Conservation (phyloP, 768 basidiomycete genomes). For the Tylopilus balloui region DNA sequence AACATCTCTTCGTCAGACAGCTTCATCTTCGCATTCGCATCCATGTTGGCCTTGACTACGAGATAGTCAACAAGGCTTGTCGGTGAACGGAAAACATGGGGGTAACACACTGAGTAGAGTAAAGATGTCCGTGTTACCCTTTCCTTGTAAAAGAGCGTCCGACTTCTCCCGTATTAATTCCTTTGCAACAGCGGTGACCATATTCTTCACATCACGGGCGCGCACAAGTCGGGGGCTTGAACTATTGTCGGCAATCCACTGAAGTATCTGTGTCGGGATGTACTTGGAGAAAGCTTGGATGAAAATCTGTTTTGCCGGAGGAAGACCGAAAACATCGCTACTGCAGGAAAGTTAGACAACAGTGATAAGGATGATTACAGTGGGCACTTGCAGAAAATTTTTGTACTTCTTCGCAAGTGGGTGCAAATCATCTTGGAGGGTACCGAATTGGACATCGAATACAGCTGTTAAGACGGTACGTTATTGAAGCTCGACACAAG, state of each 20-base stretch:
- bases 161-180: constrained; percentile 8
- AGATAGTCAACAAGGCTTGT: not conserved
- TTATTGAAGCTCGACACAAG: too few relatives aligned
- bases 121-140: constrained; percentile 8
- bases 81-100: too few relatives aligned
- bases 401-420: constrained; percentile 3
- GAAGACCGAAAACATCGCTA: constrained; percentile 7
- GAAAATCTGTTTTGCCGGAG: constrained; percentile 8
- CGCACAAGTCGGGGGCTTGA: not conserved
- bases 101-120: constrained; percentile 36
- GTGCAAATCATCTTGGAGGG: not conserved
- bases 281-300: constrained; percentile 4
- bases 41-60: constrained; percentile 25
- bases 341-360: not conserved
- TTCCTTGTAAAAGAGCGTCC: constrained; percentile 6
- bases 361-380: too few relatives aligned
- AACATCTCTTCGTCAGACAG: constrained; percentile 15
- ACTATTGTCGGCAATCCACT: not conserved
- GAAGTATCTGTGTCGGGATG: constrained; percentile 1
- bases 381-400: constrained; percentile 7
- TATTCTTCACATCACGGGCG: not conserved
- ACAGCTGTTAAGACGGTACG: constrained; percentile 28
- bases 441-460: constrained; percentile 36
- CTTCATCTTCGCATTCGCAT: constrained; percentile 11
- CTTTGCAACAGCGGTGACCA: not conserved